Evolutionary conservation across 345 rosid genomes (phyloP), one percentile per base, ranked within the genome.

Genomic region (Balakata baccata): DNA sequence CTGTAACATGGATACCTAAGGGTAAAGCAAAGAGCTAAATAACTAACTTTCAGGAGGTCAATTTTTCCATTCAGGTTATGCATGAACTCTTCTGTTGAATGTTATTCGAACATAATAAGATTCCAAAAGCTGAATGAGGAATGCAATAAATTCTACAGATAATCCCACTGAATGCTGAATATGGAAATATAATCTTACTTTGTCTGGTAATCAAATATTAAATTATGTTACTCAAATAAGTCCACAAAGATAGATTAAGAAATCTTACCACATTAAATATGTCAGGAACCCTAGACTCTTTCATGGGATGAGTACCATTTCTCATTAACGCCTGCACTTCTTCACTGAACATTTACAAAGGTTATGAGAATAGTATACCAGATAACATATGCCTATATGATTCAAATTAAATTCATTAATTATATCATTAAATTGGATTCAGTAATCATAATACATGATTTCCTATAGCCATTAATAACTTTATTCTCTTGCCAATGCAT

Each of bases 251-350:
- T 18, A 16, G 25, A 29, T 52, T 1, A 66, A 57, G 54, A 75
- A 75, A 18, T 70, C 68, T 83, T 54, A 94, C 98, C 88, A 75
- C 64, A 73, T 84, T 83, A 57, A 92, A 78, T 81, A 94, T 86
- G 57, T 94, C 96, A 76, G 83, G 76, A 77, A 90, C 86, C 85
- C 86, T 85, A 12, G 93, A 83, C 58, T 89, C 97, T 77, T 47
- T 84, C 97, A 93, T 90, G 64, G 97, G 93, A 76, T 94, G 92
- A 46, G 97, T 90, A 49, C 70, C 82, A 81, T 85, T 82, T 83
- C 86, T 85, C 76, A 77, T 80, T 45, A 94, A 75, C 66, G 90
- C 98, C 98, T 93, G 92, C 86, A 63, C 20, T 68, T 75, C 8
- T 70, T 62, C 64, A 74, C 68, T 66, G 34, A 0, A 67, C 16